Conservation (phyloP, 371 early-diverging fungal species). For the Rhizomucor pusillus region DNA sequence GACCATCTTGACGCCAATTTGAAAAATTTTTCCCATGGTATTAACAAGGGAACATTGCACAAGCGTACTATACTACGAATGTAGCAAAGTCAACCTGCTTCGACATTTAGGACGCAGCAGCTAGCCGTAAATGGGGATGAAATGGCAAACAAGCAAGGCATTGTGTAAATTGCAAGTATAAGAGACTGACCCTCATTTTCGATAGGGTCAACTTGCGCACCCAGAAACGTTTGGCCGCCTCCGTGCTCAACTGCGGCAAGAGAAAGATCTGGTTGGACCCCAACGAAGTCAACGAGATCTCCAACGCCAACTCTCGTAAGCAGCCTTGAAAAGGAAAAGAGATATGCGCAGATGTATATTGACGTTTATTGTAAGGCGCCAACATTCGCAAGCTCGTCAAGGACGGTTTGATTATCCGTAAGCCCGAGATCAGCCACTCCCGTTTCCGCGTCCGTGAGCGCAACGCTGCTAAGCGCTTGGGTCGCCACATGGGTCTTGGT, state of each 20-base stretch:
- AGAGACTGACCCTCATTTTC: too few species aligned
- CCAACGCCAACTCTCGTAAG: conserved; percentile 97
- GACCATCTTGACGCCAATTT: too few species aligned
- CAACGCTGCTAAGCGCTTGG: conserved; percentile 94
- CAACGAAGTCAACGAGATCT: conserved; percentile 93
- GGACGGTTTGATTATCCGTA: conserved; percentile 97
- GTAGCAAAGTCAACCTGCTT: too few species aligned
- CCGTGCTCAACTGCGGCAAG: conserved; percentile 98
- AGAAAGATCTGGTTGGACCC: conserved; percentile 99
- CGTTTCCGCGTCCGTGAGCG: conserved; percentile 95
- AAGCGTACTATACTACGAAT: too few species aligned
- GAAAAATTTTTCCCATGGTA: too few species aligned
- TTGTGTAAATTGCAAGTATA: neutral
- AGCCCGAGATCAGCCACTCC: conserved; percentile 92
- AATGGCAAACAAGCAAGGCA: neutral
- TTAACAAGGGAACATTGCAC: too few species aligned
- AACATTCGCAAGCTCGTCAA: conserved; percentile 96
- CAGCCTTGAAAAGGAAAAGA: conserved; percentile 8
- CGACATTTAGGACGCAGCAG: neutral
- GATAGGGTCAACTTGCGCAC: conserved; percentile 78
- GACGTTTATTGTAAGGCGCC: conserved; percentile 63
- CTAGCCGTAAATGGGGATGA: too few species aligned
- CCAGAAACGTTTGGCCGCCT: conserved; percentile 97
- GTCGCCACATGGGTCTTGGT: conserved; percentile 99
- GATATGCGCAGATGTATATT: neutral